Base-by-base conservation (phyloP, 202 grass and related monocot species). In the Digitaria exilis region DNA sequence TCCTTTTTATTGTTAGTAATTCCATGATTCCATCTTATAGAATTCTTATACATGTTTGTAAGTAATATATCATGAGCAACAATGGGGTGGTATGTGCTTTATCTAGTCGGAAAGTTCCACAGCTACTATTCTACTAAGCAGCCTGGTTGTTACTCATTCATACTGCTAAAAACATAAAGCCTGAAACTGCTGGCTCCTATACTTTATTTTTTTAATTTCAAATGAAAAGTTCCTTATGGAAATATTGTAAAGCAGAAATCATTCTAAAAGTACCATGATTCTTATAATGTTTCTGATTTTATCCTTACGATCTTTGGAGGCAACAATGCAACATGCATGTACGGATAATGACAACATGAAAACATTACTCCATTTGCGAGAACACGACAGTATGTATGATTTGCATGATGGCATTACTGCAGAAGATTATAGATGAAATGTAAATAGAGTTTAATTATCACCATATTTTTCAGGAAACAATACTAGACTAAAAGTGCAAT, bases 401-500 rank as follows among this genome's bases (percentile, higher is more conserved):
- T 59, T 26, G 21, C 28, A 69, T 42, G 50, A 57, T 31, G 18
- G 15, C 13, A 73, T 39, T 73, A 49, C 46, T 76, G 65, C 16
- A 13, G 75, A 51, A 65, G 45, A 60, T 50, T 54, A 51, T 77
- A 35, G 45, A 63, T 65, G 28, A 72, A 72, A 35, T 14, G 30
- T 57, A 72, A n/a, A 69, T 52, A 24, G 3, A 34, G n/a, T 80
- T 74, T 30, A 78, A 69, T 54, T 74, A 43, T 42, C 7, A 80
- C 28, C 61, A 89, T 70, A 26, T 30, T 75, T 67, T 84, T 74
- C 37, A 41, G 50, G 15, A 85, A 52, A 88, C 60, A 65, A 14
- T 64, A 85, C 61, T 81, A n/a, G 31, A 71, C 4, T 62, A 29
- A 69, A 84, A 84, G 34, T 28, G 7, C 24, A 61, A 80, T 32